phyloP scores from a whole-genome alignment of 306 rosid species.

The Lithocarpus polystachyus region DNA sequence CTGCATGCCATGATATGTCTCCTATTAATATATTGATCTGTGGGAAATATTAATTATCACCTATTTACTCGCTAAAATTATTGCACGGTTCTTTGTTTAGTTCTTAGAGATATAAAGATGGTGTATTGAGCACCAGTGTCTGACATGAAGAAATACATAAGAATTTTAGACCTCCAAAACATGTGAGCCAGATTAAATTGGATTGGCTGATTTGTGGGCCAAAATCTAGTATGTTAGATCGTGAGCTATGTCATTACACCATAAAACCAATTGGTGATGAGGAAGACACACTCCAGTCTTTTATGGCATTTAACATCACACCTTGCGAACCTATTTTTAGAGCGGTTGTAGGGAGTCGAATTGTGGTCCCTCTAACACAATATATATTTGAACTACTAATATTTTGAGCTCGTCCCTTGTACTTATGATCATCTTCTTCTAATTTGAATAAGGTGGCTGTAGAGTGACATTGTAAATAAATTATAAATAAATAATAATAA shows the following conservation, averaged over 20 bases:
- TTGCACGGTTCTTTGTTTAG: neutral
- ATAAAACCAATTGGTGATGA: no score
- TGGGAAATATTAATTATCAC: neutral
- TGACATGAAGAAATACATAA: neutral
- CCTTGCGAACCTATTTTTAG: no score
- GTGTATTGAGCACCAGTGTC: neutral
- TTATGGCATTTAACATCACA: no score
- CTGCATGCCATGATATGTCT: neutral
- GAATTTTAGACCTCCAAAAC: neutral
- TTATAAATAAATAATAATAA: neutral
- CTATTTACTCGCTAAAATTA: neutral
- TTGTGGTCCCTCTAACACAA: no score
- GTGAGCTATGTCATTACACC: no score
- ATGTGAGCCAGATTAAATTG: neutral
- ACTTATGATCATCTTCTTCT: neutral
- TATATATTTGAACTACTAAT: neutral
- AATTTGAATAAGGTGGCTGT: neutral
- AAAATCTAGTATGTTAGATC: neutral
- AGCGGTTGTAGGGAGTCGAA: no score
- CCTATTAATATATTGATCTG: neutral
- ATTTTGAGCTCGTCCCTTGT: neutral
- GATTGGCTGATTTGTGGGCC: neutral
- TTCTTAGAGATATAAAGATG: neutral
- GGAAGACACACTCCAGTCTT: no score
- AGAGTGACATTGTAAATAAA: neutral